Conservation (phyloP, 768 basidiomycete species). For the Amanita molliuscula region DNA sequence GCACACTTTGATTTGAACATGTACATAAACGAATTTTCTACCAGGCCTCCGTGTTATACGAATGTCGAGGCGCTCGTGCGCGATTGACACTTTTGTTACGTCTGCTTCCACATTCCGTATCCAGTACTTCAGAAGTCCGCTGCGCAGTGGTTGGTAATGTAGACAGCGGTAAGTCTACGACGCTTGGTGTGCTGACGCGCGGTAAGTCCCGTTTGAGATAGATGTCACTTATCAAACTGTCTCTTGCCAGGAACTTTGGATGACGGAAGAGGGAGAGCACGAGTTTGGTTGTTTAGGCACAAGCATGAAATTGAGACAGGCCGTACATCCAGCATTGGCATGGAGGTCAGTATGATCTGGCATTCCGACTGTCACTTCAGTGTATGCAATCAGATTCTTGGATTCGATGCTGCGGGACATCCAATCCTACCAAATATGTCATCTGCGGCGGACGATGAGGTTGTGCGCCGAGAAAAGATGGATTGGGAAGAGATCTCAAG, state of each 20-base stretch:
- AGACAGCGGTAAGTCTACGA: slow-evolving; percentile 90
- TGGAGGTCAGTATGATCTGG: slow-evolving; percentile 57
- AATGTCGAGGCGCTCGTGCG: slow-evolving; percentile 34
- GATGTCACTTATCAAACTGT: slow-evolving; percentile 9
- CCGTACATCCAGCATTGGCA: slow-evolving; percentile 89
- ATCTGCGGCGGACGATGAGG: slow-evolving; percentile 47
- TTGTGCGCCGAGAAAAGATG: slow-evolving; percentile 73
- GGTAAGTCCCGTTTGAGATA: slow-evolving; percentile 32
- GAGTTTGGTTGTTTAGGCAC: slow-evolving; percentile 88
- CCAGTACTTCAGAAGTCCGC: slow-evolving; percentile 82
- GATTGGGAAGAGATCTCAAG: slow-evolving; percentile 94
- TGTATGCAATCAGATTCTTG: slow-evolving; percentile 55
- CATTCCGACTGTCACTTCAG: background rate
- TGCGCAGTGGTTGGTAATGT: slow-evolving; percentile 96
- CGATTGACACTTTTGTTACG: slow-evolving; percentile 56
- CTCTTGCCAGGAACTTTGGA: slow-evolving; percentile 52
- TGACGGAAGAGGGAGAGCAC: slow-evolving; percentile 72
- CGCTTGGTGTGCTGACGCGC: slow-evolving; percentile 89
- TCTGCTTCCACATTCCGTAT: slow-evolving; percentile 66
- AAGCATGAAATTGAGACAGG: slow-evolving; percentile 98
- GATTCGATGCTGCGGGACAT: slow-evolving; percentile 67
- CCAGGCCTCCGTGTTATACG: slow-evolving; percentile 37
- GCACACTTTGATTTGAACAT: background rate
- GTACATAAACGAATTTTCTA: background rate
- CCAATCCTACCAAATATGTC: slow-evolving; percentile 68